A percentile compares a stretch with the other conserved stretches of the same genome.
Conservation (phyloP, 2,329 filamentous ascomycete species). For the Fusarium cyanostomum region DNA sequence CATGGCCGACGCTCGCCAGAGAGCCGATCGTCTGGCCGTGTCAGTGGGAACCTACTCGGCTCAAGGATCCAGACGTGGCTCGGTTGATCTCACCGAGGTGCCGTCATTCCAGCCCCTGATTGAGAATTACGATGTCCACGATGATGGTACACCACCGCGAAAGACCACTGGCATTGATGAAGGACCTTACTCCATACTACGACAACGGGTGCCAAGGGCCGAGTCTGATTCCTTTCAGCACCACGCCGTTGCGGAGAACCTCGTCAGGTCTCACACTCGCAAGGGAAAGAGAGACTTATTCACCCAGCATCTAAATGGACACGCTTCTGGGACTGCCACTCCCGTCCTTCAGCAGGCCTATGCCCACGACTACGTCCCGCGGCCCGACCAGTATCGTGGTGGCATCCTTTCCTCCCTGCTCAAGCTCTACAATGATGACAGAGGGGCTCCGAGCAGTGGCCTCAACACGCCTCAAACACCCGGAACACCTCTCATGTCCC, state of each 20-base stretch:
- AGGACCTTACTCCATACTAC: slow-evolving; percentile 37
- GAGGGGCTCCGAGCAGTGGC: slow-evolving; percentile 50
- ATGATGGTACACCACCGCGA: slow-evolving; percentile 38
- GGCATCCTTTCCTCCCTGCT: slow-evolving; percentile 78
- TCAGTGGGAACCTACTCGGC: slow-evolving; percentile 53
- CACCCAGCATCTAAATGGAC: slow-evolving; percentile 39
- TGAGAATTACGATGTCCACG: slow-evolving; percentile 40
- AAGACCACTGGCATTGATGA: slow-evolving; percentile 28
- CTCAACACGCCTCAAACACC: slow-evolving; percentile 53
- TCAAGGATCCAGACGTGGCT: slow-evolving; percentile 50
- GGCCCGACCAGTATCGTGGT: slow-evolving; percentile 74
- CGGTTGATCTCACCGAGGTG: slow-evolving; percentile 42
- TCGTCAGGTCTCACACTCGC: slow-evolving; percentile 48
- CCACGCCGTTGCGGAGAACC: slow-evolving; percentile 47
- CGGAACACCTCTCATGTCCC: slow-evolving; percentile 53
- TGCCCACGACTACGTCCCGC: slow-evolving; percentile 66
- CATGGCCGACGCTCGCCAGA: slow-evolving; percentile 52
- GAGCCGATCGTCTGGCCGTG: slow-evolving; percentile 52
- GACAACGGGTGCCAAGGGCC: slow-evolving; percentile 30
- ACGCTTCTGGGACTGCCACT: slow-evolving; percentile 50
- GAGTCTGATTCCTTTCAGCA: slow-evolving; percentile 35
- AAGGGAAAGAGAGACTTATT: slow-evolving; percentile 47
- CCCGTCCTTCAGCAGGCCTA: slow-evolving; percentile 60
- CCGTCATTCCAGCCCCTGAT: slow-evolving; percentile 48
- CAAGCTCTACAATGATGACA: slow-evolving; percentile 70